These are phyloP conservation scores for Mycosarcoma mackinlayi DNA, from an alignment of 1,284 basidiomycete species.

Conservation along the genomic window DNA sequence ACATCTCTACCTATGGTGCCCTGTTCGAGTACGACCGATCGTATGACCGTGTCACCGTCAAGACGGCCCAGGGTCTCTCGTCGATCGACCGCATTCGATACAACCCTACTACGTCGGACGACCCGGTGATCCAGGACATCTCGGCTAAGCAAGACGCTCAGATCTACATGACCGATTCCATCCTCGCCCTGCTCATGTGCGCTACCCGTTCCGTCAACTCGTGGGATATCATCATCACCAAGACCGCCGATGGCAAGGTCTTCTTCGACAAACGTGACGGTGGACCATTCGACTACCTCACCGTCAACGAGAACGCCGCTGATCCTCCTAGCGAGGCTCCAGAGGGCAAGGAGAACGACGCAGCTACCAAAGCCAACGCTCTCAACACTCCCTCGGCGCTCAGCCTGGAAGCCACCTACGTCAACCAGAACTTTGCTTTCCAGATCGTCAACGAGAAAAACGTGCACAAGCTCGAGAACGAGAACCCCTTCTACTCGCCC, in stretches of 20 bases:
- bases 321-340: conserved; percentile 86
- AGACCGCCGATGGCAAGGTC: conserved; percentile 85
- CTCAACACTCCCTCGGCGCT: conserved; percentile 95
- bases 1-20: conserved; percentile 81
- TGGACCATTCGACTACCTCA: conserved; percentile 94
- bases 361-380: conserved; percentile 72
- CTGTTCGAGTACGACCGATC: conserved; percentile 93
- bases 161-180: conserved; percentile 96
- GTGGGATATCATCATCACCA: conserved; percentile 96
- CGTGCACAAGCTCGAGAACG: conserved; percentile 64
- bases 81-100: conserved; percentile 95
- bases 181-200: conserved; percentile 95
- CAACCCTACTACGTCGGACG: conserved; percentile 96
- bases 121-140: conserved; percentile 73
- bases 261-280: conserved; percentile 96
- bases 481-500: conserved; percentile 86
- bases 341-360: conserved; percentile 60
- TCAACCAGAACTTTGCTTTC: conserved; percentile 99
- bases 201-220: conserved; percentile 94
- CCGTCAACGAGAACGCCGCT: conserved; percentile 97
- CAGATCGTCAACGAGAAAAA: conserved; percentile 88
- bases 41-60: conserved; percentile 90
- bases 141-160: conserved; percentile 73
- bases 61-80: conserved; percentile 88
- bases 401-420: conserved; percentile 96